Evolutionary conservation across 164 flowering plant genomes (phyloP), one percentile per base, ranked within the genome.

Genomic region (Umbilicus rupestris): DNA sequence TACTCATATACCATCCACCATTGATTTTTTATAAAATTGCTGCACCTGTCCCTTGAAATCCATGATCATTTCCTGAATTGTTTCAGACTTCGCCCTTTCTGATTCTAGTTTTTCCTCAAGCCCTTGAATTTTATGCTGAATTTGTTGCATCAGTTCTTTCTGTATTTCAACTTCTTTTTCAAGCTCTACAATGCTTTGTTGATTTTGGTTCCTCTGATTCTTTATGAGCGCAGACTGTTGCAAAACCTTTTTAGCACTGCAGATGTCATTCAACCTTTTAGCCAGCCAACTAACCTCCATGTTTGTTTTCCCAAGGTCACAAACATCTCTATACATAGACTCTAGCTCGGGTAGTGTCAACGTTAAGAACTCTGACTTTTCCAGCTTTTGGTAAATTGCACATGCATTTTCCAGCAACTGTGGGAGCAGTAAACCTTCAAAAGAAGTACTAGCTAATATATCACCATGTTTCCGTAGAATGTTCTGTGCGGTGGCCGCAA

Each of bases 401-500:
- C 69, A 62, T 3, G 57, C 26, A 0, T 17, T 37, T 45, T 66
- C 73, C 24, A 71, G 29, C 22, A 62, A n/a, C 3, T 8, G 30
- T 17, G 73, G 62, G 15, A 60, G 70, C 20, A 29, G 20, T 15
- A 17, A 9, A 39, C 30, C 15, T 30, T 62, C 6, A 28, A 47
- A 5, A 30, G 22, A 22, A 62, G 66, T 57, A 5, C 63, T 47
- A 0, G 42, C 66, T 7, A 66, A 68, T 35, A 71, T 67, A 35
- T 71, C 73, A 14, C 73, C 70, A 71, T 71, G 50, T 41, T 71
- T 71, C 12, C 10, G 33, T 39, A 71, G 29, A 62, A 71, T 26
- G 4, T 2, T 20, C 9, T 33, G 39, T 2, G 67, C 62, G 5
- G 64, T 49, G 5, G 66, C 52, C 1, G 52, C 70, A 2, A 17